Evolutionary conservation across 2,329 filamentous ascomycete species (phyloP).

Genomic region (Fusarium ramigenum): DNA sequence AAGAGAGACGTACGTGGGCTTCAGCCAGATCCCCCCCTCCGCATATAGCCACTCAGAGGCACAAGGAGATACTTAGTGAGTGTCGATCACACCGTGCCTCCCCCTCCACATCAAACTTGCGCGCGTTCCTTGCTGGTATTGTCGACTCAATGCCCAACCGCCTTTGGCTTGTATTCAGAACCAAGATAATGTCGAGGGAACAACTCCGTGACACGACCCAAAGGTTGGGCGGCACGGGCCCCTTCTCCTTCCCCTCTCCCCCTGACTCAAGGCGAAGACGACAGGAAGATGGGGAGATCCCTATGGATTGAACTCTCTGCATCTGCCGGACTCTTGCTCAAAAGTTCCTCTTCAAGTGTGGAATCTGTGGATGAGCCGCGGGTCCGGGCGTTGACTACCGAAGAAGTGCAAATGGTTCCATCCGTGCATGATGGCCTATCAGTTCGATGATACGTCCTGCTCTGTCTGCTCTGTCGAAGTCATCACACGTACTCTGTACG

Average conservation of each 20-base stretch:
- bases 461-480: not conserved
- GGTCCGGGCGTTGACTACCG: constrained; percentile 30
- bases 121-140: constrained; percentile 9
- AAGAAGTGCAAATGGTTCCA: constrained; percentile 12
- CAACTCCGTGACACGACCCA: not conserved
- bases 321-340: constrained; percentile 32
- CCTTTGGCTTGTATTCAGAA: not conserved
- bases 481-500: constrained; percentile 12
- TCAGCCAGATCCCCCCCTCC: constrained; percentile 11
- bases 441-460: not conserved
- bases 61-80: constrained; percentile 26
- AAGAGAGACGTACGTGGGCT: constrained; percentile 21
- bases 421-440: constrained; percentile 7
- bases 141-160: constrained; percentile 8
- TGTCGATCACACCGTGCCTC: constrained; percentile 32
- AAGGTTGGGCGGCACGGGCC: constrained; percentile 15
- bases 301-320: constrained; percentile 26
- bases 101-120: not conserved
- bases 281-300: constrained; percentile 6
- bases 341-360: constrained; percentile 27
- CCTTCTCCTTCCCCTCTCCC: not conserved
- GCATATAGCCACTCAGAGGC: constrained; percentile 17
- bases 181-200: constrained; percentile 16
- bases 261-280: constrained; percentile 24
- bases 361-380: constrained; percentile 11